These are phyloP conservation scores for Adansonia grandidieri DNA, from an alignment of 441 rosid genomes.

Conservation along the genomic window DNA sequence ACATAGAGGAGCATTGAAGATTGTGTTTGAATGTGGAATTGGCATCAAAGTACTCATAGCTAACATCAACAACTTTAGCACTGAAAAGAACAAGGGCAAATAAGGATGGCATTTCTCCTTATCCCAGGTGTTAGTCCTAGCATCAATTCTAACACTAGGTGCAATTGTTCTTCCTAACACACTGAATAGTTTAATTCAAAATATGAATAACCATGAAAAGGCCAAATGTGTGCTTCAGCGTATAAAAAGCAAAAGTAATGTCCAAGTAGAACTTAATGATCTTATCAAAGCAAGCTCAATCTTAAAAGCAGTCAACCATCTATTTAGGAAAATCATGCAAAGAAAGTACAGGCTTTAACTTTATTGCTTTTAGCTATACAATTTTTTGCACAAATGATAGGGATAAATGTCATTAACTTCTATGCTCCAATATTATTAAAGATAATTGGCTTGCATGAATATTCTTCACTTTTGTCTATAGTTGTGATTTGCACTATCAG, in stretches of 20 bases:
- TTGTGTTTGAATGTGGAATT: conserved; percentile 48
- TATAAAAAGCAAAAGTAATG: conserved; percentile 50
- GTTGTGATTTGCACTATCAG: not conserved
- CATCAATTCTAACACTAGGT: conserved; percentile 45
- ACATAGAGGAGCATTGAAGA: conserved; percentile 57
- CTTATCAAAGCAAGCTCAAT: conserved; percentile 43
- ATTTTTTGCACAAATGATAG: too few relatives aligned
- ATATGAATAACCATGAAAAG: conserved; percentile 32
- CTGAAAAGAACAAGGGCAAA: conserved; percentile 43
- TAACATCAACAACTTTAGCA: conserved; percentile 44
- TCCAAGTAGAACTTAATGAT: conserved; percentile 47
- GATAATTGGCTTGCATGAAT: too few relatives aligned
- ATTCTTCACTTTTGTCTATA: not conserved
- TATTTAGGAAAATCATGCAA: conserved; percentile 39
- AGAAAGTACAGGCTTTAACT: conserved; percentile 21
- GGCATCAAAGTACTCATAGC: conserved; percentile 49
- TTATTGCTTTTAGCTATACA: too few relatives aligned
- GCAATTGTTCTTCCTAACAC: conserved; percentile 56
- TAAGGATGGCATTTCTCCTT: conserved; percentile 63
- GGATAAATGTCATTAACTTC: too few relatives aligned
- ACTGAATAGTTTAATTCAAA: conserved; percentile 50
- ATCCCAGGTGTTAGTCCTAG: conserved; percentile 48
- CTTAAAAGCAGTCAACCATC: conserved; percentile 29
- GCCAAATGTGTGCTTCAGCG: conserved; percentile 41
- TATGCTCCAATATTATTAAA: too few relatives aligned